Conservation (phyloP, 2,329 filamentous ascomycete species). For the Colletotrichum lentis region DNA sequence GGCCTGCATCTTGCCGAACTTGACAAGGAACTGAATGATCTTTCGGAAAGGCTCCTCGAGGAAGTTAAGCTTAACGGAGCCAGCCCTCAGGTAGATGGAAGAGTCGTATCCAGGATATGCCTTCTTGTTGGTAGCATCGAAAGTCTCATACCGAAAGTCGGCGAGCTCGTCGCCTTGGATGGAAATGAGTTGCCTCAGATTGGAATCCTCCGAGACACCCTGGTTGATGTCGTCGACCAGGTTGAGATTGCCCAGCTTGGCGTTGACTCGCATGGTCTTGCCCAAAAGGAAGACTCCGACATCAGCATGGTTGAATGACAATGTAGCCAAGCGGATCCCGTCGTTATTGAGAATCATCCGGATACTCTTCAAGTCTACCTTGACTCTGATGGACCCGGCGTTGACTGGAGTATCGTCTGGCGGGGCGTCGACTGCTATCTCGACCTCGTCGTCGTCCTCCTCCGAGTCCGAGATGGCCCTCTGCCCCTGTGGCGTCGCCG, state of each 20-base stretch:
- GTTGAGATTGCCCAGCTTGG: slow-evolving; percentile 85
- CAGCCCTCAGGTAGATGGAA: slow-evolving; percentile 87
- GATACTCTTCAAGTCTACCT: slow-evolving; percentile 92
- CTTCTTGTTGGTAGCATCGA: slow-evolving; percentile 73
- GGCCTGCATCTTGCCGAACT: slow-evolving; percentile 99
- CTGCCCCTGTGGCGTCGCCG: slow-evolving; percentile 42
- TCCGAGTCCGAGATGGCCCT: slow-evolving; percentile 49
- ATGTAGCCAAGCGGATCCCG: slow-evolving; percentile 89
- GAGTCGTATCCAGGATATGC: slow-evolving; percentile 94
- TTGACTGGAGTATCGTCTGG: slow-evolving; percentile 42
- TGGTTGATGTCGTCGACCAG: slow-evolving; percentile 94
- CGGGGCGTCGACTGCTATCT: slow-evolving; percentile 28
- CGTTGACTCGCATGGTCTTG: slow-evolving; percentile 85
- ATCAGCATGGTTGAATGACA: slow-evolving; percentile 92
- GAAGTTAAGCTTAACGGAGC: slow-evolving; percentile 97
- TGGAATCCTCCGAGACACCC: slow-evolving; percentile 82
- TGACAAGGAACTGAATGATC: slow-evolving; percentile 96
- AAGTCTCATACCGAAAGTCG: slow-evolving; percentile 97
- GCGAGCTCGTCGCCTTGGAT: slow-evolving; percentile 96
- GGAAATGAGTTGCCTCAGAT: slow-evolving; percentile 84
- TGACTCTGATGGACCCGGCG: slow-evolving; percentile 86
- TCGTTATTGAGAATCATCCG: slow-evolving; percentile 96
- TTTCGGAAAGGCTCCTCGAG: slow-evolving; percentile 96
- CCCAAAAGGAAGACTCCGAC: slow-evolving; percentile 88
- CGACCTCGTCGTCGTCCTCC: slow-evolving; percentile 49